Evolutionary conservation across 1,139 yeast genomes (phyloP), one percentile per base, ranked within the genome.

Genomic region (Groenewaldozyma sp.): DNA sequence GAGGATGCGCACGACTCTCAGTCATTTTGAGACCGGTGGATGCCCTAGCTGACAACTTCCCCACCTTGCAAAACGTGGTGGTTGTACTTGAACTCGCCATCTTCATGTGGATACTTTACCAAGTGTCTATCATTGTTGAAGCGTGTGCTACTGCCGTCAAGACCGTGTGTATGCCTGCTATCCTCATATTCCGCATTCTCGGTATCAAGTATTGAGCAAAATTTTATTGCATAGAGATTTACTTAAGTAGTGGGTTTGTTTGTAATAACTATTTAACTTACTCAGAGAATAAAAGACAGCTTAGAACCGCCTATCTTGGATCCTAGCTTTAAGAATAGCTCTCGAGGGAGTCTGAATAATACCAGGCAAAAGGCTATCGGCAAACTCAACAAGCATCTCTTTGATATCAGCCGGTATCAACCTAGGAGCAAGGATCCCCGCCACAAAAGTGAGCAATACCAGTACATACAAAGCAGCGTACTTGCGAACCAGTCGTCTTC

Each of bases 401-500:
- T 41, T 34, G 4, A 43, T 3, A n/a, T 14, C 16, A 4, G 17
- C 36, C 1, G 54, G 54, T 1, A 44, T 48, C 50, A 76, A 82
- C 24, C 95, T 95, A 48, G 98, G 98, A 26, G 91, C 97, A 51
- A 79, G 82, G 60, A 91, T 79, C 59, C 87, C 65, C 37, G 74
- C 78, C 50, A 78, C 76, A 58, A 86, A 84, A 48, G 83, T 56
- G 31, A 77, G 57, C 55, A 91, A 67, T 48, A 91, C 68, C 40
- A 67, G 55, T 54, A 84, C 77, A 73, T 78, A 91, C 59, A 91
- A 71, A 14, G 82, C 65, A 49, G 94, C 79, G 71, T 91, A 91
- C 67, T 86, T 86, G 67, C 84, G 80, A 35, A 91, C 95, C 94
- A 91, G 87, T 70, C 97, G 80, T 81, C 83, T 87, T 71, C 98